Percentiles rank a stretch among this genome's conserved stretches.
These are phyloP conservation scores for Leccinum barrowsii DNA, from an alignment of 768 basidiomycete genomes.

Conservation along the genomic window DNA sequence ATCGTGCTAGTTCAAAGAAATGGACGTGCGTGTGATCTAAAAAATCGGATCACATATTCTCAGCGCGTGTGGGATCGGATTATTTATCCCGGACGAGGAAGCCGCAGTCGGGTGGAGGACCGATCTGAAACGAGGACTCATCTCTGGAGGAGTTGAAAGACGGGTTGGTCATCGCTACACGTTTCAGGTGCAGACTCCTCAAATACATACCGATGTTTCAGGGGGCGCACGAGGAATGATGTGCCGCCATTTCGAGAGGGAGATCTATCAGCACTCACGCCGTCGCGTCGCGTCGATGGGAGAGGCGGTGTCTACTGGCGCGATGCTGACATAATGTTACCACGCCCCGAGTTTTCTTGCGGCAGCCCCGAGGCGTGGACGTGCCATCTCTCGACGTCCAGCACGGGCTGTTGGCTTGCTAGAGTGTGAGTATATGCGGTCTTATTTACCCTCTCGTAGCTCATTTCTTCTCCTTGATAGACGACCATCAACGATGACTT, in stretches of 20 bases:
- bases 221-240: background rate
- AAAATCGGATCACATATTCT: too few relatives aligned
- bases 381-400: slow-evolving; percentile 28
- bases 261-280: background rate
- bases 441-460: background rate
- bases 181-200: background rate
- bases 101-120: too few relatives aligned
- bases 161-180: background rate
- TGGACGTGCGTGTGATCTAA: background rate
- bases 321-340: slow-evolving; percentile 32
- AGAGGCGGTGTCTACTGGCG: background rate
- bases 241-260: background rate
- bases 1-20: too few relatives aligned
- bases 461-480: slow-evolving; percentile 10
- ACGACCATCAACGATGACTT: slow-evolving; percentile 36
- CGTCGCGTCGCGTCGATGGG: background rate
- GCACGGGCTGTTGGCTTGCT: slow-evolving; percentile 30
- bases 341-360: slow-evolving; percentile 32
- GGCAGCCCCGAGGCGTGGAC: slow-evolving; percentile 23
- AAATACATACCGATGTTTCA: background rate
- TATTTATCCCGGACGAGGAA: background rate
- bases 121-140: background rate
- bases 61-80: background rate
- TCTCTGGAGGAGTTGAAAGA: background rate
- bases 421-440: slow-evolving; percentile 19